Base-by-base conservation (phyloP, 2,329 filamentous ascomycete genomes). In the Ophiocordyceps camponoti-rufipedis region DNA sequence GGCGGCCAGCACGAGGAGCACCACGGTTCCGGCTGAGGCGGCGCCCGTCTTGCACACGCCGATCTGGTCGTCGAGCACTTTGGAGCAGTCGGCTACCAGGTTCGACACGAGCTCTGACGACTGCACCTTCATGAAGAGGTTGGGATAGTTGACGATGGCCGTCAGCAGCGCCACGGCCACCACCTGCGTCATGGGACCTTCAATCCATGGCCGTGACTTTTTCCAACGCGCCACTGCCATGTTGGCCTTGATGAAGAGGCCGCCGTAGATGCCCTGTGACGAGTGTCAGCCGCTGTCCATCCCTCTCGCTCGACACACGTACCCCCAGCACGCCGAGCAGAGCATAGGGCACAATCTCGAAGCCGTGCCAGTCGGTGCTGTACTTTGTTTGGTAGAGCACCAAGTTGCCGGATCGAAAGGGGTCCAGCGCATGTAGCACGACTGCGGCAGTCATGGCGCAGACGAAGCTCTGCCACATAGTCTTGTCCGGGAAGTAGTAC, bases 51-150 rank as follows among this genome's bases (percentile, higher is more conserved):
- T 84, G 71, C 91, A 98, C 13, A 98, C 75, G 7, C 84, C 84
- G 50, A 93, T 78, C 54, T 94, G 95, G 57, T 89, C 85, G 58
- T 94, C 83, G 18, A 72, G 80, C 5, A 83, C 86, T 56, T 94
- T 85, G n/a, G 35, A 16, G 54, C 91, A 98, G 58, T 98, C 91
- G 13, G 83, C 73, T 61, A 98, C 98, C 11, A 98, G 67, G 50
- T 95, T 94, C 59, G 96, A 88, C 91, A 98, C 96, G 67, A 87
- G 94, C 66, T 96, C 89, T 0, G 91, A 95, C 91, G 98, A 96
- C 62, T 98, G 93, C 54, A 96, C 95, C 46, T 85, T 74, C 47
- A 98, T 60, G 52, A 98, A 98, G 60, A 84, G 87, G 55, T 98
- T 98, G 1, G 89, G 91, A 56, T 94, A 98, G 62, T 89, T 95